phyloP scores from a whole-genome alignment of 176 grass and related monocot species.

The Bromus sterilis region DNA sequence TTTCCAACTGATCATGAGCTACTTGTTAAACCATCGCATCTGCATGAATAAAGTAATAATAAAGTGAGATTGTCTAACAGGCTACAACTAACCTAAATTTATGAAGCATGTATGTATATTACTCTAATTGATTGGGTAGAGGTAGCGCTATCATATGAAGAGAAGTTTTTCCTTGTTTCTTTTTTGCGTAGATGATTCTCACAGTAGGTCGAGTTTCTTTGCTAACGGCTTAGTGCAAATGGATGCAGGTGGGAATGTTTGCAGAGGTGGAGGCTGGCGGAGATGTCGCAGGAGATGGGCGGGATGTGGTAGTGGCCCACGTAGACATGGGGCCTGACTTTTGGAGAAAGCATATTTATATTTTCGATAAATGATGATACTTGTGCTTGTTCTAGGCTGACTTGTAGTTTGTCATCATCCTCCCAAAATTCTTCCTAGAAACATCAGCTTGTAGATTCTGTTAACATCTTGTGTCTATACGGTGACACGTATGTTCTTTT shows the following conservation, averaged over 20 bases:
- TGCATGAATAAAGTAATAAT: not conserved
- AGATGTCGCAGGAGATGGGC: slow-evolving; percentile 24
- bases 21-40: not conserved
- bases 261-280: not conserved
- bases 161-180: not conserved
- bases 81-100: not conserved
- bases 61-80: not conserved
- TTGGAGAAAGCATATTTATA: slow-evolving; percentile 57
- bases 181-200: not conserved
- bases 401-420: not conserved
- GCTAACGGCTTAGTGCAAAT: not conserved
- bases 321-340: slow-evolving; percentile 57
- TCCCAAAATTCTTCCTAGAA: not conserved
- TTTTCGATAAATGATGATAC: slow-evolving; percentile 37
- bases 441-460: not conserved
- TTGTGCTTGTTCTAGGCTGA: not conserved
- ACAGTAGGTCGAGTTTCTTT: not conserved
- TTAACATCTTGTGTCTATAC: not conserved
- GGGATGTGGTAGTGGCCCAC: slow-evolving; percentile 35
- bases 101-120: not conserved
- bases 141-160: not conserved
- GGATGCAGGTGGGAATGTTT: slow-evolving; percentile 52
- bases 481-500: too few species aligned
- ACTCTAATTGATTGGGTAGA: not conserved
- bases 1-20: not conserved